Percentiles rank a stretch among this genome's conserved stretches.
These are phyloP conservation scores for Aspergillus pseudoviridinutans DNA, from an alignment of 2,329 filamentous ascomycete species.

Conservation along the genomic window DNA sequence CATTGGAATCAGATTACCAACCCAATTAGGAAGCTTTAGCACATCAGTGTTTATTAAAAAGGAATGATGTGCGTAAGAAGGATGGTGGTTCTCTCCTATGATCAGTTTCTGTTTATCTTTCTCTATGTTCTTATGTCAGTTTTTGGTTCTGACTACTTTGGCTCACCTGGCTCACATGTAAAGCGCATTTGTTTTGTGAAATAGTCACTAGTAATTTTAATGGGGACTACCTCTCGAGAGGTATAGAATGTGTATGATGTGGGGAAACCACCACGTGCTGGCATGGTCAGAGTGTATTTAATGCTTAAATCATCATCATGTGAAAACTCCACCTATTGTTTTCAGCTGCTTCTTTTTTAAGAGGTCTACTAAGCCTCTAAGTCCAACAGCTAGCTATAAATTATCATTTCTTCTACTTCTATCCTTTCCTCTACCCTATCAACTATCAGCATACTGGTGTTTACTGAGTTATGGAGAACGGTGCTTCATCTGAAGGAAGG, in stretches of 20 bases:
- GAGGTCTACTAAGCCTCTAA: not conserved
- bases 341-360: not conserved
- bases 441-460: too few relatives aligned
- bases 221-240: too few relatives aligned
- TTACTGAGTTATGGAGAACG: slow-evolving; percentile 66
- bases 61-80: not conserved
- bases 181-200: not conserved
- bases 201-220: not conserved
- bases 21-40: not conserved
- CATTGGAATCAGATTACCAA: not conserved
- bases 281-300: too few relatives aligned
- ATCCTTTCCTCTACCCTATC: too few relatives aligned
- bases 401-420: not conserved
- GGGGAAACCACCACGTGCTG: too few relatives aligned
- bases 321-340: not conserved
- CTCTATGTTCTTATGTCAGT: not conserved
- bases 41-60: not conserved
- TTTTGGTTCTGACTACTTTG: not conserved
- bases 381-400: not conserved
- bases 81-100: not conserved
- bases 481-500: slow-evolving; percentile 66
- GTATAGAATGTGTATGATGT: too few relatives aligned
- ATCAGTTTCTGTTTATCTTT: not conserved
- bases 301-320: not conserved
- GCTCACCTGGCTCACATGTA: not conserved